These are phyloP conservation scores for Triadica sebifera DNA, from an alignment of 345 rosid species.

Conservation along the genomic window DNA sequence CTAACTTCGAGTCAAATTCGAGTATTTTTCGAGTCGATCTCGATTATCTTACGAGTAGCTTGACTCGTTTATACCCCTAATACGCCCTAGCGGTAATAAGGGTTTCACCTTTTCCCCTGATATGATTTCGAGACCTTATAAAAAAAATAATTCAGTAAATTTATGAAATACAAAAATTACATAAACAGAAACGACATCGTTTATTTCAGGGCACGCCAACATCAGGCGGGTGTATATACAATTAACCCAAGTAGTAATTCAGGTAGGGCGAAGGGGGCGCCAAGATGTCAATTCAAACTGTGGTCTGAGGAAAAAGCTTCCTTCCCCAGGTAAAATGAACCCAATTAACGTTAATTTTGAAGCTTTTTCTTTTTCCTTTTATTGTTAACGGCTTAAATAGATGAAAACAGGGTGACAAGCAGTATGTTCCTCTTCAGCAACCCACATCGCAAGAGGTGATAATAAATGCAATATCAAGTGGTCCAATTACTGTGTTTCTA, in stretches of 20 bases:
- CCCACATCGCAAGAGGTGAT: slow-evolving; percentile 77
- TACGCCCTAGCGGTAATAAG: no score
- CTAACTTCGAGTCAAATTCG: no score
- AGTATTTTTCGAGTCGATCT: no score
- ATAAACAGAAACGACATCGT: background rate
- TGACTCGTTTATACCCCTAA: no score
- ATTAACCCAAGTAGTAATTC: slow-evolving; percentile 81
- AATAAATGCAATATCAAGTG: slow-evolving; percentile 57
- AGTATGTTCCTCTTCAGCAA: slow-evolving; percentile 64
- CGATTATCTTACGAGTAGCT: no score
- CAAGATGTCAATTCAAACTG: slow-evolving; percentile 58
- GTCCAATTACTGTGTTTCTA: slow-evolving; percentile 53
- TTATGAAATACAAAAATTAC: no score
- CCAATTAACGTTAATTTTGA: no score
- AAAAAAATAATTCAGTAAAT: no score
- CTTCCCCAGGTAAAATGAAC: slow-evolving; percentile 61
- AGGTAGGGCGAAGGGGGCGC: slow-evolving; percentile 64
- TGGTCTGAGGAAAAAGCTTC: slow-evolving; percentile 67
- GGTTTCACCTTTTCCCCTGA: no score
- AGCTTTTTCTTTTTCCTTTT: background rate
- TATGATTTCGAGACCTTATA: no score
- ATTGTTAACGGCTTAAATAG: no score
- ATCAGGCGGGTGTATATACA: slow-evolving; percentile 70
- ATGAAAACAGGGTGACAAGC: slow-evolving; percentile 58
- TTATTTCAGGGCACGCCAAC: slow-evolving; percentile 56